Evolutionary conservation across 2,329 filamentous ascomycete species (phyloP).

Genomic region (Aspergillaceae sp.): DNA sequence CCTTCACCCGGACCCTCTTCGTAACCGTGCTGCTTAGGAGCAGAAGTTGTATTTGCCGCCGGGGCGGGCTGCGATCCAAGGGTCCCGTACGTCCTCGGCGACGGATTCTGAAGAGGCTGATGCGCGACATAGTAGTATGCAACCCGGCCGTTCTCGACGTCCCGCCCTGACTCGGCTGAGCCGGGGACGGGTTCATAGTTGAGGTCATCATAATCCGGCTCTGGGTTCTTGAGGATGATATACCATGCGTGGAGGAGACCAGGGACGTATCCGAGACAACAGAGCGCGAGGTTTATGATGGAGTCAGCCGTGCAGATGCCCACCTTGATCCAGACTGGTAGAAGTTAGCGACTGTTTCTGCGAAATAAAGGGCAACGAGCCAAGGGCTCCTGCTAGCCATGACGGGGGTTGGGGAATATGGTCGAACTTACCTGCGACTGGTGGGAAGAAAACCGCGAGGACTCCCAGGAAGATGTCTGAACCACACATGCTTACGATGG

Average conservation of each 20-base stretch:
- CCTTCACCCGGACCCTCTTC: constrained; percentile 2
- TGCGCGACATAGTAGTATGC: constrained; percentile 69
- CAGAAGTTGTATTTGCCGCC: constrained; percentile 6
- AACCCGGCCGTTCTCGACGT: constrained; percentile 43
- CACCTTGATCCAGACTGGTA: constrained; percentile 85
- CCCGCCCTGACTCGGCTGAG: constrained; percentile 35
- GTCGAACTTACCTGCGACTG: constrained; percentile 43
- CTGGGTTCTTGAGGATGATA: constrained; percentile 86
- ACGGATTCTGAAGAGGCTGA: constrained; percentile 31
- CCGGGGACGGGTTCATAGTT: constrained; percentile 56
- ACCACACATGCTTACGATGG: constrained; percentile 43
- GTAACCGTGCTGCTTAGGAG: constrained; percentile 14
- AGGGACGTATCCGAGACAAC: constrained; percentile 67
- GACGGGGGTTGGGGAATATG: too few species aligned
- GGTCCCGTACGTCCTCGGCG: constrained; percentile 32
- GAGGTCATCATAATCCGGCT: constrained; percentile 52
- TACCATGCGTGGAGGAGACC: constrained; percentile 96
- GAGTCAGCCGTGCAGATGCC: constrained; percentile 89
- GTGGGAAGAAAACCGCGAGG: constrained; percentile 54
- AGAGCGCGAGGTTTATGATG: constrained; percentile 90
- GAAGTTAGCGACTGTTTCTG: constrained; percentile 22
- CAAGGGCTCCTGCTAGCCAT: not conserved
- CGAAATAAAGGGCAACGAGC: not conserved
- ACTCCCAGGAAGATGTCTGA: constrained; percentile 54
- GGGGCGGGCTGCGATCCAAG: constrained; percentile 23